Percentiles rank a stretch among this genome's conserved stretches.
Conservation (phyloP, 306 rosid species). For the Clitoria ternatea region DNA sequence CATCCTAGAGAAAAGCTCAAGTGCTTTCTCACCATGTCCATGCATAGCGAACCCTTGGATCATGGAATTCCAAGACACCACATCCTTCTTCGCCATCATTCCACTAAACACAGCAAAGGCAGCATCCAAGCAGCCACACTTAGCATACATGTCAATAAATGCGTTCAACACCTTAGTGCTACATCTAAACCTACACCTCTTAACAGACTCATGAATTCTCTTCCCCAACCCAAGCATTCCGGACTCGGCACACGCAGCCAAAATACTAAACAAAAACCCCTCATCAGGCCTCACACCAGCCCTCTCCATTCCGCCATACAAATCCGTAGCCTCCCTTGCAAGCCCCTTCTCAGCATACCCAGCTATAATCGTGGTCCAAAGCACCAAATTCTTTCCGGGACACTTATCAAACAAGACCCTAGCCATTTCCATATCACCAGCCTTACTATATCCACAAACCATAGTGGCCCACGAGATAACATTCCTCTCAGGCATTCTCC, state of each 20-base stretch:
- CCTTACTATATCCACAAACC: too few species aligned
- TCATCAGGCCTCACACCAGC: conserved; percentile 57
- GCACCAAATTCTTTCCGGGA: conserved; percentile 60
- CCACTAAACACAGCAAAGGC: conserved; percentile 47
- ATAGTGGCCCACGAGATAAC: too few species aligned
- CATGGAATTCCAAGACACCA: conserved; percentile 82
- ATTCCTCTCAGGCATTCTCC: too few species aligned
- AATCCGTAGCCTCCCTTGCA: conserved; percentile 45
- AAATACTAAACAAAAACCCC: conserved; percentile 50
- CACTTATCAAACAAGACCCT: conserved; percentile 62
- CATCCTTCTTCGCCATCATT: conserved; percentile 46
- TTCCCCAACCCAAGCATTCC: conserved; percentile 65
- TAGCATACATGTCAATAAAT: conserved; percentile 80
- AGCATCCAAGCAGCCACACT: conserved; percentile 60
- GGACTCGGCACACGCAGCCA: too few species aligned
- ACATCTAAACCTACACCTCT: conserved; percentile 50
- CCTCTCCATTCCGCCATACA: conserved; percentile 66
- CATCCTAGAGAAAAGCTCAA: conserved; percentile 67
- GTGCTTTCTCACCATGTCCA: conserved; percentile 70
- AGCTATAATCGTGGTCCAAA: conserved; percentile 79
- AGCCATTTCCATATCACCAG: too few species aligned
- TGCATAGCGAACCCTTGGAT: too few species aligned
- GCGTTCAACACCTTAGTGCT: conserved; percentile 66
- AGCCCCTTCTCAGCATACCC: conserved; percentile 78
- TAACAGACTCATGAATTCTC: conserved; percentile 54